Conservation (phyloP, 2,329 filamentous ascomycete species). For the Colletotrichum australisinense region DNA sequence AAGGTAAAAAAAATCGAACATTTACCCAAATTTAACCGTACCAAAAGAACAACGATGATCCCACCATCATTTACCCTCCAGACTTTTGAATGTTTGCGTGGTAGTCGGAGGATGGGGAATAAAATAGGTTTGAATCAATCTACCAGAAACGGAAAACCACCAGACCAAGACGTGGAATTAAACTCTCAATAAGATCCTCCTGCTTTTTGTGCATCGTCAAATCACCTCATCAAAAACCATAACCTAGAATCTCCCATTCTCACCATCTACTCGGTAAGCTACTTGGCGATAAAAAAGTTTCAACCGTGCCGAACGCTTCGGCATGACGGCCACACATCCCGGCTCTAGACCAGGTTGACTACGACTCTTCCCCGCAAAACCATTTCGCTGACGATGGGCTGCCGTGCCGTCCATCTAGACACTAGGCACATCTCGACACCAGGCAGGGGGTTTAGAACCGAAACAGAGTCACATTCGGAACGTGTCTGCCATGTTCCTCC, state of each 20-base stretch:
- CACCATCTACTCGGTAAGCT: too few relatives aligned
- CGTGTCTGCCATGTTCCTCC: not conserved
- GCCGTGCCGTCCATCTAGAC: not conserved
- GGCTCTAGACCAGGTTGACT: not conserved
- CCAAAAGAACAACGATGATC: not conserved
- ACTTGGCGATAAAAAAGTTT: too few relatives aligned
- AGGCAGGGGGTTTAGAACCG: not conserved
- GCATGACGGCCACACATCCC: not conserved
- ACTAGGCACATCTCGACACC: not conserved
- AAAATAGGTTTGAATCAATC: not conserved
- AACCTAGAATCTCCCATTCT: too few relatives aligned
- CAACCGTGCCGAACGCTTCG: too few relatives aligned
- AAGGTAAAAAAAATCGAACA: too few relatives aligned
- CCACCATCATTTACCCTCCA: too few relatives aligned
- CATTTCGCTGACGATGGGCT: not conserved
- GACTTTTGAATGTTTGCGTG: too few relatives aligned
- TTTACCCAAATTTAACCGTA: not conserved
- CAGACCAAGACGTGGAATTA: too few relatives aligned
- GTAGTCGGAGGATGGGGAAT: too few relatives aligned
- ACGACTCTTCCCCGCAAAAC: not conserved
- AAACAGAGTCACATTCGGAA: not conserved
- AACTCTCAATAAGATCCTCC: too few relatives aligned
- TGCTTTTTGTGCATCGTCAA: too few relatives aligned
- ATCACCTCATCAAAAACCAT: too few relatives aligned
- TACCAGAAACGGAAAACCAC: not conserved